These are phyloP conservation scores for Oropetium thomaeum DNA, from an alignment of 176 grass and related monocot genomes.

Conservation along the genomic window DNA sequence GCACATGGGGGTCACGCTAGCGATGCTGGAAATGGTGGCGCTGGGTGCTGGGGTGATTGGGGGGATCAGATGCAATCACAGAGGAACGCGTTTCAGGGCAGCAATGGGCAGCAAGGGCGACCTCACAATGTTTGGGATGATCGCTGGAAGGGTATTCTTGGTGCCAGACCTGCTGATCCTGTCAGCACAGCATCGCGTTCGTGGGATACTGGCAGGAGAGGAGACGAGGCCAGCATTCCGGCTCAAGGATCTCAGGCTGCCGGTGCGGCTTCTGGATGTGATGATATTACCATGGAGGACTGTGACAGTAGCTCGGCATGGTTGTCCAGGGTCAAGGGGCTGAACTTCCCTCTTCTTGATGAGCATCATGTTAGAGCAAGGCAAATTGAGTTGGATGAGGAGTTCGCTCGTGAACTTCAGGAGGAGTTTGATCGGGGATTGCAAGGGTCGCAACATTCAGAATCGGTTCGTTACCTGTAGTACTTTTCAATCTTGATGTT, in stretches of 20 bases:
- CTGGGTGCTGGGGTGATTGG: conserved; percentile 11
- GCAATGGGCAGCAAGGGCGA: not conserved
- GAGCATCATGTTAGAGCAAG: conserved; percentile 37
- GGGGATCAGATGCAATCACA: not conserved
- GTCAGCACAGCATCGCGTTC: not conserved
- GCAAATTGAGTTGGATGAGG: conserved; percentile 72
- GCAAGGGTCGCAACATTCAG: conserved; percentile 24
- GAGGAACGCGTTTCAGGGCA: not conserved
- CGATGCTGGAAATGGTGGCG: not conserved
- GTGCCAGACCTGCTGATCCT: conserved; percentile 22
- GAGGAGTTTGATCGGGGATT: conserved; percentile 66
- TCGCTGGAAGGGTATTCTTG: conserved; percentile 27
- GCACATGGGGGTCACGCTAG: not conserved
- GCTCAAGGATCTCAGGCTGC: conserved; percentile 8
- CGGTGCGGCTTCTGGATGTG: not conserved
- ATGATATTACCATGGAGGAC: conserved; percentile 25
- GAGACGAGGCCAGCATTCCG: not conserved
- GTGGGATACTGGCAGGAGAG: not conserved
- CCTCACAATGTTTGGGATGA: not conserved
- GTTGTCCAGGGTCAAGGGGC: conserved; percentile 35
- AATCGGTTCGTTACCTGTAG: conserved; percentile 50
- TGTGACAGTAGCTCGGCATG: conserved; percentile 22
- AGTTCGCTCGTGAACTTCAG: conserved; percentile 64
- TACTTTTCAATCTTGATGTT: conserved; percentile 27
- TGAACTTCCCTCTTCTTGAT: conserved; percentile 44